A percentile compares a stretch with the other conserved stretches of the same genome.
Evolutionary conservation across 805 yeast species (phyloP).

Genomic region (Teunomyces pallodes): DNA sequence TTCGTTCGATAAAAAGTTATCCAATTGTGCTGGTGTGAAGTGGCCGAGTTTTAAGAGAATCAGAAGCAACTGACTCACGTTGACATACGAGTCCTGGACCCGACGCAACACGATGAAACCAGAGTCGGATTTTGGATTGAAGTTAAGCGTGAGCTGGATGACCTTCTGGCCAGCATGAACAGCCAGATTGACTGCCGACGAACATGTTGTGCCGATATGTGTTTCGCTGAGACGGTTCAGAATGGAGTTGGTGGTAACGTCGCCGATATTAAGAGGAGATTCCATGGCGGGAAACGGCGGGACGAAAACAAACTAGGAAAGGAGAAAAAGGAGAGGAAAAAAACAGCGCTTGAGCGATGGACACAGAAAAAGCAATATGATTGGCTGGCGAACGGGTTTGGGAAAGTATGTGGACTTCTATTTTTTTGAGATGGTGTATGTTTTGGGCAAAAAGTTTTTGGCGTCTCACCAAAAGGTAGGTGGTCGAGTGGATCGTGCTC

Average conservation of each 20-base stretch:
- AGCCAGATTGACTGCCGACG: constrained; percentile 23
- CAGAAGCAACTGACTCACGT: constrained; percentile 36
- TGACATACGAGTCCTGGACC: constrained; percentile 42
- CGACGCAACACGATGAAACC: constrained; percentile 33
- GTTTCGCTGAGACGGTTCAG: constrained; percentile 34
- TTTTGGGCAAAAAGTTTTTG: neutral
- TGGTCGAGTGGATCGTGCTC: neutral
- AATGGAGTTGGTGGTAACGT: constrained; percentile 40
- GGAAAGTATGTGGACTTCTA: neutral
- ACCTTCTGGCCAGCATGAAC: constrained; percentile 36
- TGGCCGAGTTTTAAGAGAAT: constrained; percentile 29
- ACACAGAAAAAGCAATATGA: neutral
- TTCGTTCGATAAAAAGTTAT: constrained; percentile 31
- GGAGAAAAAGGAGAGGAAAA: neutral
- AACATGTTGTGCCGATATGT: constrained; percentile 26
- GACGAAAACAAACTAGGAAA: neutral
- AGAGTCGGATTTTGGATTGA: constrained; percentile 6
- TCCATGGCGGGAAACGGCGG: constrained; percentile 27
- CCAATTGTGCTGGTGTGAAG: constrained; percentile 24
- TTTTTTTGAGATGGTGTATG: neutral
- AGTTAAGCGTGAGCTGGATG: constrained; percentile 30
- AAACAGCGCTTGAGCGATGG: neutral
- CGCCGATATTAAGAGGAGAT: constrained; percentile 42
- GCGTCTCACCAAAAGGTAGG: neutral
- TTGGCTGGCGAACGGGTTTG: neutral